Evolutionary conservation across 148 eudicot species (phyloP), one percentile per base, ranked within the genome.

Genomic region (Spergularia marina): DNA sequence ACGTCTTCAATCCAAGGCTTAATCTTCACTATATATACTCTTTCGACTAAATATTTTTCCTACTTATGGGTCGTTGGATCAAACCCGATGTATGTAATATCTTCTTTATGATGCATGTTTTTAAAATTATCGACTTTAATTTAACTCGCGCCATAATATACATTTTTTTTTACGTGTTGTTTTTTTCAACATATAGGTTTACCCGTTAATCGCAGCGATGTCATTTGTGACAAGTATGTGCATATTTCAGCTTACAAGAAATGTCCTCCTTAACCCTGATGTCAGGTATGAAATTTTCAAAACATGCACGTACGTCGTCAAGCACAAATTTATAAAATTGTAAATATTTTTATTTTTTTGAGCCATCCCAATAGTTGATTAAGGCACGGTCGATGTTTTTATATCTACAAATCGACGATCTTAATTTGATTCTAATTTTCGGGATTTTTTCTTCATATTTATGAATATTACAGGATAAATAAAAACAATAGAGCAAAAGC

Each of bases 191-290:
- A 47, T 13, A 60, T 86, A 93, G 98, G 97, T 91, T 1, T 91
- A 91, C 78, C 98, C 98, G 68, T 82, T 93, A 12, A 76, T 93
- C 84, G 98, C 90, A 57, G 98, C 98, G 30, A 91, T 93, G 98
- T 79, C 86, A 0, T 93, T 91, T 71, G 98, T 91, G 4, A 82
- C 91, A 0, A 81, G 97, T 1, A 87, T 91, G 91, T 84, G 87
- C 75, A 36, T 93, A 69, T 93, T 93, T 75, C 91, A 88, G 80
- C 91, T 93, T 6, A 87, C 97, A 12, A 88, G 98, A 65, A 89
- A 93, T 70, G 68, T 91, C 0, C 56, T 93, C 66, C 76, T 81
- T 53, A 91, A 93, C 75, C 97, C 97, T 68, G 97, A 89, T 69
- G 97, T 93, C 63, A 93, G 96, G 98, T 93, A 79, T 21, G 62